Conservation (phyloP, 768 basidiomycete species). For the Dentipellis fragilis region DNA sequence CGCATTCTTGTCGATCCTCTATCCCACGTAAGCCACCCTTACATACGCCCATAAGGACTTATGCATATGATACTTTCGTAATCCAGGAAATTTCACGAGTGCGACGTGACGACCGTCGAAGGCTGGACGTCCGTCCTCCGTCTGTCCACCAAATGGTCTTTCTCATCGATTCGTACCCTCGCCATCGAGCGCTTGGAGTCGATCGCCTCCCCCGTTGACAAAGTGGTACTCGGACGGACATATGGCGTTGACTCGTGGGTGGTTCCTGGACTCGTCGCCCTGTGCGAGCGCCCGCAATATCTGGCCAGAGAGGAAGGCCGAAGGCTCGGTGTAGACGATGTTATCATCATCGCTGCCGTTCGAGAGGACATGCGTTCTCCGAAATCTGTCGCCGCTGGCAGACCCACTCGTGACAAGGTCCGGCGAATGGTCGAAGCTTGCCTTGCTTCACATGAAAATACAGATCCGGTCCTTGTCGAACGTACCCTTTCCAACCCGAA, state of each 20-base stretch:
- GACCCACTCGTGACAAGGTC: no score
- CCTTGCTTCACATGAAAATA: no score
- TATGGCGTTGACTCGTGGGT: slow-evolving; percentile 10
- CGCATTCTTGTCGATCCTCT: slow-evolving; percentile 11
- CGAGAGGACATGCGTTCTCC: slow-evolving; percentile 8
- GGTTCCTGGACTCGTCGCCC: slow-evolving; percentile 4
- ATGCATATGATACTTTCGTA: neutral
- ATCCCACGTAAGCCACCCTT: slow-evolving; percentile 8
- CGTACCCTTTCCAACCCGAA: no score
- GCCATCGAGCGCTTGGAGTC: slow-evolving; percentile 7
- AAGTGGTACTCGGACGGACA: slow-evolving; percentile 7
- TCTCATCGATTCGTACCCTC: slow-evolving; percentile 11
- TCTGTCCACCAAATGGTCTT: slow-evolving; percentile 13
- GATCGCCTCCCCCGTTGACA: slow-evolving; percentile 12
- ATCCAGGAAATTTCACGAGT: slow-evolving; percentile 4
- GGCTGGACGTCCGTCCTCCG: slow-evolving; percentile 14
- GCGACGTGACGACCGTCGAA: slow-evolving; percentile 5
- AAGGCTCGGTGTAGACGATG: slow-evolving; percentile 9
- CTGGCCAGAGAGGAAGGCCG: slow-evolving; percentile 9
- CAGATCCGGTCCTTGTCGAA: no score
- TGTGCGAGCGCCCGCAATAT: slow-evolving; percentile 7
- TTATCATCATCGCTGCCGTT: slow-evolving; percentile 6
- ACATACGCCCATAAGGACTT: neutral
- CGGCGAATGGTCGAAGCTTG: no score
- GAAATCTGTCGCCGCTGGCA: no score